Evolutionary conservation across 805 yeast species (phyloP).

Genomic region (Sungouiella blattae): DNA sequence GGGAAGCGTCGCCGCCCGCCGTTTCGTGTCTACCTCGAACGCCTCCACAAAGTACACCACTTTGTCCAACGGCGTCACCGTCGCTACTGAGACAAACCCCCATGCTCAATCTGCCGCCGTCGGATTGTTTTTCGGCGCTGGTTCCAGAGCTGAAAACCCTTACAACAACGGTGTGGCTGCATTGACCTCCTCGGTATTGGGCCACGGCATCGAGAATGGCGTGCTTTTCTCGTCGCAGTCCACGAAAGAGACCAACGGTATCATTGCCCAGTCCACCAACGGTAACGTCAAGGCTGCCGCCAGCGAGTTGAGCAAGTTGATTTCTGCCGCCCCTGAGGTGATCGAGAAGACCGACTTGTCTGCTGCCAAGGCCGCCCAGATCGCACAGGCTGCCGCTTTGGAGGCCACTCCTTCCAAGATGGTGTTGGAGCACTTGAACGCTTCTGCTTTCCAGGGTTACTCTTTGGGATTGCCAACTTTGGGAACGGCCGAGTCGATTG

Average conservation of each 20-base stretch:
- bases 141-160: conserved; percentile 75
- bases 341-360: conserved; percentile 45
- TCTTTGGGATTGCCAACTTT: conserved; percentile 71
- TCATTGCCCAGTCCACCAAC: conserved; percentile 52
- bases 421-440: conserved; percentile 71
- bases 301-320: conserved; percentile 44
- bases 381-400: conserved; percentile 46
- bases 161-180: conserved; percentile 81
- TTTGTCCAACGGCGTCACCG: conserved; percentile 68
- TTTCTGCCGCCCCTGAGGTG: conserved; percentile 34
- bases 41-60: conserved; percentile 68
- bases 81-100: conserved; percentile 66
- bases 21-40: conserved; percentile 55
- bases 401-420: conserved; percentile 55
- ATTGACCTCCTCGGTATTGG: conserved; percentile 52
- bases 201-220: conserved; percentile 47
- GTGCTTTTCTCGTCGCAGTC: conserved; percentile 51
- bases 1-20: conserved; percentile 39
- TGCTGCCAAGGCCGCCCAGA: conserved; percentile 44
- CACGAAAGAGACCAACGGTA: conserved; percentile 63
- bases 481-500: conserved; percentile 69
- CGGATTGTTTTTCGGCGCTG: conserved; percentile 72
- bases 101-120: conserved; percentile 54
- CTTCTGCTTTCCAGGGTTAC: conserved; percentile 85
- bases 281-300: conserved; percentile 52